phyloP scores from a whole-genome alignment of 2,329 filamentous ascomycete genomes.

The Parascedosporium putredinis region DNA sequence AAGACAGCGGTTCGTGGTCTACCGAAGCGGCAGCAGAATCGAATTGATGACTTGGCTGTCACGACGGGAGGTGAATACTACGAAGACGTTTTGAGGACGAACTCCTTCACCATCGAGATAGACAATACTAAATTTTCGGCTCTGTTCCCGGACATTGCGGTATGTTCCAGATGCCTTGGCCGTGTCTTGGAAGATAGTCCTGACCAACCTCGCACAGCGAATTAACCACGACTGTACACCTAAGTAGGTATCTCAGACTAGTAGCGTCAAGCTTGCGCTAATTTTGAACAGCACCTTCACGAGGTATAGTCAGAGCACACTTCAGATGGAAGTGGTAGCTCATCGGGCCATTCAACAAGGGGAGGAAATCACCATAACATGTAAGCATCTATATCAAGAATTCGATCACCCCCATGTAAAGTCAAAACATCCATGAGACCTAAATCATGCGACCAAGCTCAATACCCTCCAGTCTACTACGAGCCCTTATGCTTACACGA shows the following conservation, averaged over 20 bases:
- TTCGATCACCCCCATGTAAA: too few relatives aligned
- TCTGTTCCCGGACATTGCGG: slow-evolving; percentile 16
- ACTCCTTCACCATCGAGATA: slow-evolving; percentile 20
- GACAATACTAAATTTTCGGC: slow-evolving; percentile 14
- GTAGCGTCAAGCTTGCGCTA: neutral
- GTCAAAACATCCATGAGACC: too few relatives aligned
- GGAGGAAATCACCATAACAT: slow-evolving; percentile 20
- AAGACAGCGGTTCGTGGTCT: slow-evolving; percentile 18
- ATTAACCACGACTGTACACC: slow-evolving; percentile 20
- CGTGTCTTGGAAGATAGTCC: neutral
- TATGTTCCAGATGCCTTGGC: slow-evolving; percentile 10
- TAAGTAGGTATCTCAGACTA: slow-evolving; percentile 15
- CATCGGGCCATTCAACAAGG: slow-evolving; percentile 17
- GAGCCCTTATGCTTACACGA: too few relatives aligned
- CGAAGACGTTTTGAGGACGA: slow-evolving; percentile 25
- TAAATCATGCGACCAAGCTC: too few relatives aligned
- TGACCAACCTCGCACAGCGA: neutral
- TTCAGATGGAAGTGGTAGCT: slow-evolving; percentile 18
- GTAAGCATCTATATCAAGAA: slow-evolving; percentile 12
- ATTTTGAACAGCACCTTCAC: slow-evolving; percentile 17
- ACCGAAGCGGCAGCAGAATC: slow-evolving; percentile 14
- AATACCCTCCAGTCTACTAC: too few relatives aligned
- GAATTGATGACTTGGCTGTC: slow-evolving; percentile 18
- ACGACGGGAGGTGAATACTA: slow-evolving; percentile 14
- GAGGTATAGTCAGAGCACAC: slow-evolving; percentile 13